Evolutionary conservation across 139 green algal species (phyloP), one percentile per base, ranked within the genome.

Genomic region (Pseudopediastrum boryanum): DNA sequence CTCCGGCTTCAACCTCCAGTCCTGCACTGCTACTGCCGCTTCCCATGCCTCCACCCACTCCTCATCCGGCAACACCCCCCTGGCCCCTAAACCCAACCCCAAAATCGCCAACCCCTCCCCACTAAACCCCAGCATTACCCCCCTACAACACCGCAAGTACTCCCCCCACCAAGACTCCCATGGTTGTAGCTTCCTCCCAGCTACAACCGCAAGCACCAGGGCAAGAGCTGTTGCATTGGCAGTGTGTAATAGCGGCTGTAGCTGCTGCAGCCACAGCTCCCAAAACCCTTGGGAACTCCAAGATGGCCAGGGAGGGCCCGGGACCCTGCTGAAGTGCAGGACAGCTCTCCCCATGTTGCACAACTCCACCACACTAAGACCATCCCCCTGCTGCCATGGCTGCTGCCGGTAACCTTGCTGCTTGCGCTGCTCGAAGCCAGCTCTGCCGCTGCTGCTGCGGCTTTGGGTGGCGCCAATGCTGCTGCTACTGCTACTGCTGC

Each of bases 231-330:
- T 16, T 16, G 16, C 21, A 58, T 1, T 4, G 2, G 51, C 41
- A 31, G 42, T n/a, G 3, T 35, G 31, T 54, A 52, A 41, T 36
- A 10, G 27, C 29, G 29, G 31, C 43, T 31, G n/a, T 3, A 36
- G 71, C 54, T 12, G 71, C 52, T 3, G 44, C 50, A 48, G 71
- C 38, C 6, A 78, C 39, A 1, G 39, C 71, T 48, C 35, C 10
- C 2, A 78, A 78, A 7, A 21, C 56, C 5, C 39, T 12, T 25
- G 71, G 71, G 29, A 56, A 56, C 54, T 78, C 69, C 54, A 70
- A 56, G 10, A 54, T 56, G 2, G 8, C 9, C 3, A 69, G 69
- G 25, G 25, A 7, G 2, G 13, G 29, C 5, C 44, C 19, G 9
- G 29, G 33, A 69, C 35, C 27, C 38, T 43, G 56, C 71, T 70